Base-by-base conservation (phyloP, 2,329 filamentous ascomycete species). In the Curvularia sp. region DNA sequence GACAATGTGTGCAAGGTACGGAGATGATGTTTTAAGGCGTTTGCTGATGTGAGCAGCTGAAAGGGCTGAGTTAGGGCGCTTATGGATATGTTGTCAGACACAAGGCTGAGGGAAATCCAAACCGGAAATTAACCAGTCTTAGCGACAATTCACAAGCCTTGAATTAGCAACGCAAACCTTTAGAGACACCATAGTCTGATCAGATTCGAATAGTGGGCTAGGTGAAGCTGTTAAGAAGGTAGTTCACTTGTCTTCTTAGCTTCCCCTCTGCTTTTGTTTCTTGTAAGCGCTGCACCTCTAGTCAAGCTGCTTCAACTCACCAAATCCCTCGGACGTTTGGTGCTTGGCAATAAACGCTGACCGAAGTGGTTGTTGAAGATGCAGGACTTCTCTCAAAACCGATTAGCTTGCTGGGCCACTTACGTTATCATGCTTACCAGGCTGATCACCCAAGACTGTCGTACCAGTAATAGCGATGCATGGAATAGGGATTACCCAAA, bases 31-130 rank as follows among this genome's bases (percentile, higher is more conserved):
- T 9, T 38, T 12, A 28, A 45, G 13, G n/a, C 23, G 25, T 36
- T 13, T 32, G 50, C 30, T 45, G 42, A 53, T 34, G 50, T 19
- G 28, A 49, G 47, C 23, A 6, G 50, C 21, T 15, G 30, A 38
- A 8, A 30, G 13, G 30, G 21, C n/a, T 45, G 41, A 41, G 15
- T 19, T 38, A 27, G 18, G 23, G 23, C 42, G 41, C 49, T 45
- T 43, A 45, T 43, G 30, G 23, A 21, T 32, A n/a, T 15, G 28
- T 45, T 36, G 10, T 18, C n/a, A 45, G n/a, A 23, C 19, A 23
- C 12, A 15, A 34, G 28, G 7, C 15, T n/a, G 30, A 39, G 19
- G 5, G 28, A 53, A n/a, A 19, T 32, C 19, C 13, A 9, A 45
- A 18, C 28, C 25, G 21, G 12, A 45, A 13, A n/a, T 53, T 27